phyloP scores from a whole-genome alignment of 78 protist genomes.

The Protostelium mycophagum region DNA sequence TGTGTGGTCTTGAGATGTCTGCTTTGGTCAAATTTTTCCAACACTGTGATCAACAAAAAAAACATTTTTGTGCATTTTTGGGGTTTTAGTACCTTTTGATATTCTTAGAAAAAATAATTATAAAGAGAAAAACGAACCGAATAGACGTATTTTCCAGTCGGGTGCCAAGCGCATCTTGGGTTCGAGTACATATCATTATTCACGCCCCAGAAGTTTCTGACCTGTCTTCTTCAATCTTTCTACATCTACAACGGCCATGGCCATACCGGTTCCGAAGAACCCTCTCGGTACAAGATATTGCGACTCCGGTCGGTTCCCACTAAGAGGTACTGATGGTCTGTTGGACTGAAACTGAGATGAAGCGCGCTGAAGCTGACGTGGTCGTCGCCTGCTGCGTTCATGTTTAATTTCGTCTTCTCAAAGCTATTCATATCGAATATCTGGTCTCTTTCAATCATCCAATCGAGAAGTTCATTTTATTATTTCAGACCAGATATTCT shows the following conservation, averaged over 20 bases:
- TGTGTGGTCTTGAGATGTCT: conserved; percentile 50
- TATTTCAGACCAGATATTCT: no score
- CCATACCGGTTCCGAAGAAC: background rate
- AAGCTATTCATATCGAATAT: background rate
- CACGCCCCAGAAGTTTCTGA: conserved; percentile 60
- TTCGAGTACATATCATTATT: conserved; percentile 22
- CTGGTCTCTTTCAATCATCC: no score
- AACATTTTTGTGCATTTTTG: background rate
- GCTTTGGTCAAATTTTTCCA: background rate
- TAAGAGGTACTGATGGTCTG: conserved; percentile 24
- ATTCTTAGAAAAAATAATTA: background rate
- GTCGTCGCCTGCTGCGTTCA: conserved; percentile 57
- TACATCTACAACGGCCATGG: background rate
- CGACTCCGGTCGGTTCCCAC: conserved; percentile 52
- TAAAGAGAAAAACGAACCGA: conserved; percentile 6
- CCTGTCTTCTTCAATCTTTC: conserved; percentile 12
- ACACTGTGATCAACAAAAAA: background rate
- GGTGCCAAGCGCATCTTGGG: conserved; percentile 22
- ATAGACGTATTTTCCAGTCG: conserved; percentile 30
- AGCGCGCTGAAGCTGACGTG: conserved; percentile 52
- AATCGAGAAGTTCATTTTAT: no score
- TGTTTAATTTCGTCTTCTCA: conserved; percentile 16
- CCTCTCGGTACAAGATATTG: conserved; percentile 16
- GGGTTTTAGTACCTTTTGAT: background rate
- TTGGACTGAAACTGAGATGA: conserved; percentile 26